These are phyloP conservation scores for Vitis rupestris DNA, from an alignment of 164 flowering plant species.

Conservation along the genomic window DNA sequence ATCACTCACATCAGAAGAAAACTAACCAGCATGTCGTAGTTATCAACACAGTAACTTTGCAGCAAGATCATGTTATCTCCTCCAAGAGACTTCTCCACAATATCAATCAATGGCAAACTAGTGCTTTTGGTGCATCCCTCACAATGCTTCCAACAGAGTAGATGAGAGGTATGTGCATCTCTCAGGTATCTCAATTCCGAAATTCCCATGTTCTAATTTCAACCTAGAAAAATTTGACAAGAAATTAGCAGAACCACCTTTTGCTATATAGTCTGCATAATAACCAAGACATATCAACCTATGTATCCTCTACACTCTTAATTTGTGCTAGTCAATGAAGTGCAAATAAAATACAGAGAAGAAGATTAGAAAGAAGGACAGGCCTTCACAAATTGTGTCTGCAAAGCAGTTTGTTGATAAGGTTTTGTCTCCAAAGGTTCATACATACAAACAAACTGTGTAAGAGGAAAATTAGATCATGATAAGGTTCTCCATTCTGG, in stretches of 20 bases:
- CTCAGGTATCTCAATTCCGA: conserved; percentile 39
- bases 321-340: too few relatives aligned
- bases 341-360: conserved; percentile 2
- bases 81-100: conserved; percentile 35
- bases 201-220: conserved; percentile 33
- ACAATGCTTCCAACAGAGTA: neutral
- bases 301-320: too few relatives aligned
- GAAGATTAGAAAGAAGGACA: neutral
- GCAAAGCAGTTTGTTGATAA: conserved; percentile 37
- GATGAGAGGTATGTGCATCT: conserved; percentile 12
- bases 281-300: conserved; percentile 21
- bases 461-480: neutral
- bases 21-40: conserved; percentile 36
- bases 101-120: conserved; percentile 18
- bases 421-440: conserved; percentile 25
- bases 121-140: conserved; percentile 13
- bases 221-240: conserved; percentile 25
- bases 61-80: conserved; percentile 24
- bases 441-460: conserved; percentile 33
- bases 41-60: conserved; percentile 28
- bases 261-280: too few relatives aligned
- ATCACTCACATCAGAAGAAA: neutral
- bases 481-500: neutral
- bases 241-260: neutral
- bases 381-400: conserved; percentile 44